Percentiles rank a stretch among this genome's conserved stretches.
These are phyloP conservation scores for Sporobolomyces phaffii DNA, from an alignment of 768 basidiomycete species.

Conservation along the genomic window DNA sequence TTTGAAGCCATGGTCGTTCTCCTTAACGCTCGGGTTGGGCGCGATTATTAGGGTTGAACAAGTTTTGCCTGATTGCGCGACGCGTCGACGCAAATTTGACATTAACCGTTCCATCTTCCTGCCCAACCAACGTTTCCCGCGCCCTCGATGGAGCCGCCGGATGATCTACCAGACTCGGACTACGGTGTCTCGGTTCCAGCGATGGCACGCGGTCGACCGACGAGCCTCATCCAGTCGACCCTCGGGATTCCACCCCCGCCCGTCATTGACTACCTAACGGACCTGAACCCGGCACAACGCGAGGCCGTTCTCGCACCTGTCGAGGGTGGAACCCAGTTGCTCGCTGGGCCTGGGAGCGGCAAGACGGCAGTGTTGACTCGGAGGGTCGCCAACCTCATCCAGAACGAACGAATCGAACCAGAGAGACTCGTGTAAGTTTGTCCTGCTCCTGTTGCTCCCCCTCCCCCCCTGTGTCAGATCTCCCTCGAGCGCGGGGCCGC, in stretches of 20 bases:
- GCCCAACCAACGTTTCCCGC: background rate
- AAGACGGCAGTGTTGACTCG: constrained; percentile 49
- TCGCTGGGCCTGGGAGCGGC: constrained; percentile 41
- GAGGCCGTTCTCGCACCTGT: constrained; percentile 22
- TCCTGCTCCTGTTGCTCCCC: background rate
- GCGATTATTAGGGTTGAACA: too few relatives aligned
- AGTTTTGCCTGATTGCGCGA: too few relatives aligned
- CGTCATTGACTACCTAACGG: background rate
- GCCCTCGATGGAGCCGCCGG: constrained; percentile 17
- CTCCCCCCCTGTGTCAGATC: too few relatives aligned
- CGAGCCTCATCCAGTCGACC: background rate
- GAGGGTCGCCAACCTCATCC: constrained; percentile 47
- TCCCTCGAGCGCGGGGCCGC: too few relatives aligned
- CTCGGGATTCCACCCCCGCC: background rate
- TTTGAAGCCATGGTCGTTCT: too few relatives aligned
- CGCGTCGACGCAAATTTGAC: background rate
- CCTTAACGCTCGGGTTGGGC: too few relatives aligned
- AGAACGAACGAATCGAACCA: constrained; percentile 42
- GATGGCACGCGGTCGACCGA: background rate
- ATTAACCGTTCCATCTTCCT: background rate
- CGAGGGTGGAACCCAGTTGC: constrained; percentile 31
- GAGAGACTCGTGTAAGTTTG: constrained; percentile 43
- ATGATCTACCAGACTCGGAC: constrained; percentile 28
- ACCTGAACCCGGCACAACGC: constrained; percentile 11
- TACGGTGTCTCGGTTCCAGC: background rate